Conservation (phyloP, 768 basidiomycete genomes). For the Mycena pura region DNA sequence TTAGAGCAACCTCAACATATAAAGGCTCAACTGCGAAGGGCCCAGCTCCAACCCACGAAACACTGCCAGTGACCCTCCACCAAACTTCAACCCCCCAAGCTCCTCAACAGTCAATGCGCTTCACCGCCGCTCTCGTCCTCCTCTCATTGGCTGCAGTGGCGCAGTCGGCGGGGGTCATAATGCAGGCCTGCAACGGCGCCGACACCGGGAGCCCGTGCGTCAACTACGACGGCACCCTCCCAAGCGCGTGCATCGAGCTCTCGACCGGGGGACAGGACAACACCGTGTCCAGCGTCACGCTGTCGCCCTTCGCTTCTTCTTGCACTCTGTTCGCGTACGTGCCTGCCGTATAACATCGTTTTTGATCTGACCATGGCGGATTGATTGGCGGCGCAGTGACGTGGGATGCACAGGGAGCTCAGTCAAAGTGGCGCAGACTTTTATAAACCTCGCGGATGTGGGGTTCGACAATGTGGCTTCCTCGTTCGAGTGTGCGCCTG, state of each 20-base stretch:
- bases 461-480: not conserved
- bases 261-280: constrained; percentile 9
- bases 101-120: not conserved
- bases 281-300: constrained; percentile 2
- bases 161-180: not conserved
- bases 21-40: not conserved
- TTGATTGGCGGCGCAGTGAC: not conserved
- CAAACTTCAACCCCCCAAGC: no score
- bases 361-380: not conserved
- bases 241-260: constrained; percentile 14
- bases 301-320: not conserved
- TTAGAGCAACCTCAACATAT: not conserved
- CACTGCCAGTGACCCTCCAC: no score
- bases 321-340: constrained; percentile 8
- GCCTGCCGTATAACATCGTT: not conserved
- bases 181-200: constrained; percentile 6
- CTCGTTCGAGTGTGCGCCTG: not conserved
- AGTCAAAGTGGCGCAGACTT: not conserved
- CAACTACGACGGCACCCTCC: constrained; percentile 3
- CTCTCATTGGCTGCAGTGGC: not conserved
- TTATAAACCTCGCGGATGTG: not conserved
- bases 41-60: not conserved
- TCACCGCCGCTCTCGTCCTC: not conserved
- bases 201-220: constrained; percentile 9
- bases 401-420: not conserved